A percentile compares a stretch with the other conserved stretches of the same genome.
phyloP scores from a whole-genome alignment of 2,329 filamentous ascomycete genomes.

The Pseudogymnoascus sp. region DNA sequence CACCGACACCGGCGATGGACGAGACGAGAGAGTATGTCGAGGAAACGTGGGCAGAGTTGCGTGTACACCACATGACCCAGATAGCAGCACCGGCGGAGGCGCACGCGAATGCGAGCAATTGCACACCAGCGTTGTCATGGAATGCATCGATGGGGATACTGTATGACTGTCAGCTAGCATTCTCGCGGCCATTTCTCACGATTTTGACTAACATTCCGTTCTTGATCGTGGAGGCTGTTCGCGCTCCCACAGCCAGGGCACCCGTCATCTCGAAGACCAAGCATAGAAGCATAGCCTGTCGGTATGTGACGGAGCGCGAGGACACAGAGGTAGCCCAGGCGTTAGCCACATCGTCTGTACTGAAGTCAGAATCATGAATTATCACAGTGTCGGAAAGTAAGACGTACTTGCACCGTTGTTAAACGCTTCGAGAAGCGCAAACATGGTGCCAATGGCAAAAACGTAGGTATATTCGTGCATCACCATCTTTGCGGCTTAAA shows the following conservation, averaged over 20 bases:
- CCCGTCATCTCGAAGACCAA: slow-evolving; percentile 61
- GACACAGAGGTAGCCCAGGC: slow-evolving; percentile 75
- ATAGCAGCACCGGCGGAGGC: slow-evolving; percentile 55
- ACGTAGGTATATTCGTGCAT: slow-evolving; percentile 47
- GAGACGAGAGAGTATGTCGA: slow-evolving; percentile 66
- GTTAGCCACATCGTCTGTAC: slow-evolving; percentile 71
- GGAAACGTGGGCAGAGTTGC: slow-evolving; percentile 63
- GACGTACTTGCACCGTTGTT: slow-evolving; percentile 42
- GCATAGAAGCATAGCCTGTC: slow-evolving; percentile 59
- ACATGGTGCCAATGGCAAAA: slow-evolving; percentile 47
- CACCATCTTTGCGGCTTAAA: slow-evolving; percentile 16
- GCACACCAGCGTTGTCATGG: slow-evolving; percentile 52
- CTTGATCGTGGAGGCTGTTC: slow-evolving; percentile 71
- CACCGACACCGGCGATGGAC: slow-evolving; percentile 59
- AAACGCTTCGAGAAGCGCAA: slow-evolving; percentile 51
- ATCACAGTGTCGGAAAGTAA: not conserved
- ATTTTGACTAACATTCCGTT: slow-evolving; percentile 40
- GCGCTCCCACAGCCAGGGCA: slow-evolving; percentile 57
- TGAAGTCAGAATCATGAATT: not conserved
- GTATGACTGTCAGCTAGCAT: not conserved
- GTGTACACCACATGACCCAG: slow-evolving; percentile 77
- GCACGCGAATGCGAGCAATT: slow-evolving; percentile 60
- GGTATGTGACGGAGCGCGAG: slow-evolving; percentile 65
- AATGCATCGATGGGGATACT: slow-evolving; percentile 58
- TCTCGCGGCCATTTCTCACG: not conserved